Evolutionary conservation across 140 eudicot species (phyloP), one percentile per base, ranked within the genome.

Genomic region (Flaveria floridana): DNA sequence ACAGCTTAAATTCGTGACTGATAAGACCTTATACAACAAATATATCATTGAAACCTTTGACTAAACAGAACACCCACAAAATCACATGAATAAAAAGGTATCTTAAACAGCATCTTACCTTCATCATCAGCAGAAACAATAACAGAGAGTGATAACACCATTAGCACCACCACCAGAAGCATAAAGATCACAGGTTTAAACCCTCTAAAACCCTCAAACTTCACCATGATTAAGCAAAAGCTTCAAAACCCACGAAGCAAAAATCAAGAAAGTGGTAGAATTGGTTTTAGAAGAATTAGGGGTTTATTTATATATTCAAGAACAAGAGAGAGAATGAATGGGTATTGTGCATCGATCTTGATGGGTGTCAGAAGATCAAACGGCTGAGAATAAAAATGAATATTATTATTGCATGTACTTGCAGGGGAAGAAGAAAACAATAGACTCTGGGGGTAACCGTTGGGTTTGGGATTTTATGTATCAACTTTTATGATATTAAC

Each of bases 281-380:
- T 30, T 26, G 9, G 26, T 16, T 16, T 25, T 46, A 67, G 26
- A 68, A 68, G 84, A 80, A 68, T 25, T 10, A 34, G 72, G 73
- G 68, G 62, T 80, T 76, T 80, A 80, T 46, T 72, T 79, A 80
- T 46, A 79, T 79, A 80, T 73, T 28, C 64, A 73, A 73, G 59
- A 79, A 16, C 42, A 20, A 28, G 64, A 65, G 79, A 56, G 75
- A 61, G n/a, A 78, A 21, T 10, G 65, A 68, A 46, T 30, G 64
- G 77, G 61, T 57, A 37, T 15, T 76, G 50, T 44, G 70, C 70
- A 68, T 59, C 14, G 71, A 70, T 71, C 51, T 12, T 39, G 18
- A 66, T 30, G 76, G 57, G 58, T 67, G 80, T 80, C 84, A 80
- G 84, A 80, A 7, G 80, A 80, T 80, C 84, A 1, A 80, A 80